These are phyloP conservation scores for Podospora pseudoanserina DNA, from an alignment of 495 filamentous ascomycete genomes.

Conservation along the genomic window DNA sequence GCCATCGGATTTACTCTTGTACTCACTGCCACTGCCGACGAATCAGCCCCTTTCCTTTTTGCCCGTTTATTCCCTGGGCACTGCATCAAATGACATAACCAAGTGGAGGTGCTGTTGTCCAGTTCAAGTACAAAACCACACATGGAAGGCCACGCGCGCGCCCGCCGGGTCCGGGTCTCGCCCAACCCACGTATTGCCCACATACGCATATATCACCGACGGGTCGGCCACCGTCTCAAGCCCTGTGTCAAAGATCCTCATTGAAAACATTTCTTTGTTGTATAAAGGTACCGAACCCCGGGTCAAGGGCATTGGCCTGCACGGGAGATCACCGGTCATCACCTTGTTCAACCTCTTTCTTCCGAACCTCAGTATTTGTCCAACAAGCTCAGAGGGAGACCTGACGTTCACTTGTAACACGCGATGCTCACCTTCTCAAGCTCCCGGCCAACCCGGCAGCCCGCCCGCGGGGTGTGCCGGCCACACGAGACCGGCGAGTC, in stretches of 20 bases:
- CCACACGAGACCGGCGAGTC: not conserved
- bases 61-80: not conserved
- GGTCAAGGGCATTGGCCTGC: not conserved
- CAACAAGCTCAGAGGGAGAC: not conserved
- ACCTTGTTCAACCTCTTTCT: not conserved
- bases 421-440: not conserved
- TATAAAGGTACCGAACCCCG: not conserved
- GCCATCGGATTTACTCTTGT: not conserved
- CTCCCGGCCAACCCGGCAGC: not conserved
- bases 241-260: conserved; percentile 3
- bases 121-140: not conserved
- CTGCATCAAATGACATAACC: not conserved
- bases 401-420: not conserved
- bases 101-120: too few species aligned
- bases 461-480: not conserved
- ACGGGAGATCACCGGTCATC: not conserved
- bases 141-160: not conserved
- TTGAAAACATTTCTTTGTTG: conserved; percentile 6
- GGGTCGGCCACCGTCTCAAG: conserved; percentile 5
- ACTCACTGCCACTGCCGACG: conserved; percentile 1
- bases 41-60: conserved; percentile 4
- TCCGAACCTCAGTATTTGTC: not conserved
- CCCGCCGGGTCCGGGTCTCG: not conserved
- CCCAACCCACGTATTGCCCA: not conserved
- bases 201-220: not conserved